Evolutionary conservation across 2,329 filamentous ascomycete species (phyloP).

Genomic region (Neofusicoccum parvum): DNA sequence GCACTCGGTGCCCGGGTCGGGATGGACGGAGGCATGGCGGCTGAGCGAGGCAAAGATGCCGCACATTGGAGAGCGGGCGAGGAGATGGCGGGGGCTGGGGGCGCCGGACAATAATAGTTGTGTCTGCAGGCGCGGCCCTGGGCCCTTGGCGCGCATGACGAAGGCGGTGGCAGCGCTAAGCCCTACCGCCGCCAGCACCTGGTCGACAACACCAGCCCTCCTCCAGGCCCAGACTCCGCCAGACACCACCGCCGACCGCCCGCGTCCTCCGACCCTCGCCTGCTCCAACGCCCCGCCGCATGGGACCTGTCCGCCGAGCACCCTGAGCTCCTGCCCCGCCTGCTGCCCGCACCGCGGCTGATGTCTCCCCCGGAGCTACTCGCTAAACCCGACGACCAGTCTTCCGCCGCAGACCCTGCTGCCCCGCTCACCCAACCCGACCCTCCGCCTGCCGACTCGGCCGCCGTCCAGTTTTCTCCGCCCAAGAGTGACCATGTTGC

Average conservation of each 20-base stretch:
- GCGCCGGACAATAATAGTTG: neutral
- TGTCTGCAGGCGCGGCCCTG: neutral
- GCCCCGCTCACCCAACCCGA: conserved; percentile 4
- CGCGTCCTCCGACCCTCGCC: neutral
- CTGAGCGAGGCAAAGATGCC: conserved; percentile 57
- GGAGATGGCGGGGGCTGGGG: neutral
- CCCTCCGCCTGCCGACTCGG: neutral
- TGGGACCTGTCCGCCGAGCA: neutral
- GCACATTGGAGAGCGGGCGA: conserved; percentile 32
- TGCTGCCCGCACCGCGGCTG: conserved; percentile 13
- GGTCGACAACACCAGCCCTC: neutral
- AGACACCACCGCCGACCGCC: neutral
- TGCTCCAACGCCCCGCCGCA: neutral
- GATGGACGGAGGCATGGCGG: conserved; percentile 27
- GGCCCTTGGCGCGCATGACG: conserved; percentile 13
- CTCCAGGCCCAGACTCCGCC: neutral
- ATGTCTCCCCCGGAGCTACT: conserved; percentile 20
- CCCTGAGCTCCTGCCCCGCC: conserved; percentile 5
- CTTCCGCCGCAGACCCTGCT: conserved; percentile 3
- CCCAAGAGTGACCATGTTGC: neutral
- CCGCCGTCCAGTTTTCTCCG: neutral
- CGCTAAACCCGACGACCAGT: conserved; percentile 17
- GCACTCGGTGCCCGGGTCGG: conserved; percentile 29
- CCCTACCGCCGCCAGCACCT: conserved; percentile 17
- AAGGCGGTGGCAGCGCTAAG: conserved; percentile 15